phyloP scores from a whole-genome alignment of 2,329 filamentous ascomycete species.

The Diaporthe citri region DNA sequence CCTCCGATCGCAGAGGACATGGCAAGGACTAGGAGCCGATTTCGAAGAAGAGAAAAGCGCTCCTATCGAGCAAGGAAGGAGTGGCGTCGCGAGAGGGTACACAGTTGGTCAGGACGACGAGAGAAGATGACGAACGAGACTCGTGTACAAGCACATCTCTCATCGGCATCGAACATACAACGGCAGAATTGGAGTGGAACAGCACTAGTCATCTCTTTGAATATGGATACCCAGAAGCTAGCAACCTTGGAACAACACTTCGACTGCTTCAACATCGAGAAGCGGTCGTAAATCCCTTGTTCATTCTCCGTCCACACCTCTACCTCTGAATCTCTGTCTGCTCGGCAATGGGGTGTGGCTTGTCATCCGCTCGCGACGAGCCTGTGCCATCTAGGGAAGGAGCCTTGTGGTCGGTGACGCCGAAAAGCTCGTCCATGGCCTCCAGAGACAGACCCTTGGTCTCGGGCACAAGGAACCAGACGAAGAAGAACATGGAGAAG shows the following conservation, averaged over 20 bases:
- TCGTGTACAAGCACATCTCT: not conserved
- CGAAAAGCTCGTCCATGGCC: slow-evolving; percentile 47
- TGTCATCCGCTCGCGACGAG: slow-evolving; percentile 2
- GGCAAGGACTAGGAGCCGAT: slow-evolving; percentile 92
- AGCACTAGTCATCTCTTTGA: slow-evolving; percentile 8
- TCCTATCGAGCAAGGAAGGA: slow-evolving; percentile 85
- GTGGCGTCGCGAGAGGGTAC: slow-evolving; percentile 91
- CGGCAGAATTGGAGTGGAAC: slow-evolving; percentile 7
- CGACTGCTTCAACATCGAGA: not conserved
- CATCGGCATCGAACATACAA: not conserved
- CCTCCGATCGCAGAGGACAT: slow-evolving; percentile 84
- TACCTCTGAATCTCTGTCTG: slow-evolving; percentile 25
- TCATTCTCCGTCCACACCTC: not conserved
- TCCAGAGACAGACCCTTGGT: slow-evolving; percentile 64
- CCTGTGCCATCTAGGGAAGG: slow-evolving; percentile 6
- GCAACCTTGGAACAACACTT: not conserved
- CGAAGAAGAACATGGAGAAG: slow-evolving; percentile 72
- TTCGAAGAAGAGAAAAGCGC: slow-evolving; percentile 75
- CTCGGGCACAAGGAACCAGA: slow-evolving; percentile 73
- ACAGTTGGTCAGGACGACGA: slow-evolving; percentile 71
- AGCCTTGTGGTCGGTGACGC: slow-evolving; percentile 43
- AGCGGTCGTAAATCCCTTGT: not conserved
- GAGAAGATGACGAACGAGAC: slow-evolving; percentile 26
- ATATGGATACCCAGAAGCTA: slow-evolving; percentile 24
- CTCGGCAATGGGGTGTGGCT: not conserved